phyloP scores from a whole-genome alignment of 176 grass and related monocot genomes.

The Urochloa ruziziensis region DNA sequence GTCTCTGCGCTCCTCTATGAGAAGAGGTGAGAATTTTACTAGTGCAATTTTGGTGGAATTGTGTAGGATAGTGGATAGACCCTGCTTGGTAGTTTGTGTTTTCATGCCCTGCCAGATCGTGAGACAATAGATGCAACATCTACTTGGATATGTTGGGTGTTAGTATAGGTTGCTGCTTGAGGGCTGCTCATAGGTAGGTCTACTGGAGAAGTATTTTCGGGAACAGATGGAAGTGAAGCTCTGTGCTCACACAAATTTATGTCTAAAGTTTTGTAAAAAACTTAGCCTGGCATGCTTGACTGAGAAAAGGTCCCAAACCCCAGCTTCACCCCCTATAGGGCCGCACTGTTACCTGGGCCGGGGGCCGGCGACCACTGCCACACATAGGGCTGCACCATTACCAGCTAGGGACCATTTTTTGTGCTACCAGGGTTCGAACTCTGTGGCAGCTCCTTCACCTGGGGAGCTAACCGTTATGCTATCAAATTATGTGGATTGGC shows the following conservation, averaged over 20 bases:
- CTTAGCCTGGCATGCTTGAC: too few relatives aligned
- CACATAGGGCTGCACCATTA: too few relatives aligned
- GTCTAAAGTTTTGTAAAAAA: too few relatives aligned
- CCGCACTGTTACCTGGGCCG: too few relatives aligned
- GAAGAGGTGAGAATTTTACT: slow-evolving; percentile 60
- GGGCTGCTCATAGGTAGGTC: not conserved
- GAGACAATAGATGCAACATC: not conserved
- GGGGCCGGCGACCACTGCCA: too few relatives aligned
- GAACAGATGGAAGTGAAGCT: not conserved
- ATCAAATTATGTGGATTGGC: not conserved
- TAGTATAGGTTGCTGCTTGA: not conserved
- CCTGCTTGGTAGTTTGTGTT: too few relatives aligned
- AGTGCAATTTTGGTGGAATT: not conserved
- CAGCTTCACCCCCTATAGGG: too few relatives aligned
- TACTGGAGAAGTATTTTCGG: not conserved
- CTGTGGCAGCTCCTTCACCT: too few relatives aligned
- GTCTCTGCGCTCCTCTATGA: slow-evolving; percentile 92
- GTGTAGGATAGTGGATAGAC: not conserved
- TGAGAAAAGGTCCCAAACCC: too few relatives aligned
- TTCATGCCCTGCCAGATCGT: not conserved
- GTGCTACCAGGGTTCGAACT: too few relatives aligned
- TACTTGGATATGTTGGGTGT: not conserved
- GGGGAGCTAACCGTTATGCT: too few relatives aligned
- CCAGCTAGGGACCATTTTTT: too few relatives aligned
- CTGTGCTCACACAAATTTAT: not conserved